These are phyloP conservation scores for Vigna hirtella DNA, from an alignment of 306 rosid genomes.

Conservation along the genomic window DNA sequence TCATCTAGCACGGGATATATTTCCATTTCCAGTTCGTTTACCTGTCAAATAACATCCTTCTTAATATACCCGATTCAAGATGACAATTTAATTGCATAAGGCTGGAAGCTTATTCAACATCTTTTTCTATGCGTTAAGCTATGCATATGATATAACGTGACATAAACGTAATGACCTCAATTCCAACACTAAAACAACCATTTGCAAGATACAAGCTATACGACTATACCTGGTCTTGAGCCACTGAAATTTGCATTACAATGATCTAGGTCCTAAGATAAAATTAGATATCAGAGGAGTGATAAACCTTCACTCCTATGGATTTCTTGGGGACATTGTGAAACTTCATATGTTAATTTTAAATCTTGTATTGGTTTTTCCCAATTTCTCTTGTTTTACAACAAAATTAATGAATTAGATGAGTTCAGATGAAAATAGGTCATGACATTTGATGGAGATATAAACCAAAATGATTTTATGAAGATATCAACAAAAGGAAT, in stretches of 20 bases:
- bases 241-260: slow-evolving; percentile 28
- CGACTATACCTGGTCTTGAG: not conserved
- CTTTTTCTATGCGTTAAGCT: slow-evolving; percentile 31
- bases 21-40: slow-evolving; percentile 73
- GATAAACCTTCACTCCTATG: not conserved
- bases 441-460: not conserved
- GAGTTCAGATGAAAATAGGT: slow-evolving; percentile 1
- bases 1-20: slow-evolving; percentile 92
- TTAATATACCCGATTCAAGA: slow-evolving; percentile 36
- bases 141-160: slow-evolving; percentile 5
- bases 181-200: slow-evolving; percentile 28
- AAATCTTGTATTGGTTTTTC: slow-evolving; percentile 10
- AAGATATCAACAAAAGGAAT: not conserved
- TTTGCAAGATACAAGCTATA: slow-evolving; percentile 24
- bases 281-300: slow-evolving; percentile 8
- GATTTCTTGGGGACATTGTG: not conserved
- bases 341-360: not conserved
- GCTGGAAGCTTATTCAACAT: slow-evolving; percentile 13
- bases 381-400: not conserved
- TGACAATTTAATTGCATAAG: slow-evolving; percentile 32
- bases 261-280: not conserved
- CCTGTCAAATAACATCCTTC: slow-evolving; percentile 61
- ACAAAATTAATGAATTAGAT: not conserved
- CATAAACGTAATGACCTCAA: slow-evolving; percentile 25
- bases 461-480: not conserved